These are phyloP conservation scores for Lasiosphaeria ovina DNA, from an alignment of 495 filamentous ascomycete genomes.

Conservation along the genomic window DNA sequence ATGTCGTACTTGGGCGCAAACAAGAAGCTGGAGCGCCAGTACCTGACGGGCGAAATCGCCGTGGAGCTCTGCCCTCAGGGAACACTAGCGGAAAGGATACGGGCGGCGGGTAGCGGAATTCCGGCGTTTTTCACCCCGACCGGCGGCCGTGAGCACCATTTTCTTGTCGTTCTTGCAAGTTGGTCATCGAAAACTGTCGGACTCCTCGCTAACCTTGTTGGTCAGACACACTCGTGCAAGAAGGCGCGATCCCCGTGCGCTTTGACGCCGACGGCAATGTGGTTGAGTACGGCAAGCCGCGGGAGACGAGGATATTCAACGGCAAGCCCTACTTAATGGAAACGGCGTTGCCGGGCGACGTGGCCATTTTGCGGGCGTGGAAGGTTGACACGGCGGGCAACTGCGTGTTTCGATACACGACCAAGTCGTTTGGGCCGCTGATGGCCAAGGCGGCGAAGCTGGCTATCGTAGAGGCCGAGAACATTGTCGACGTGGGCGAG, in stretches of 20 bases:
- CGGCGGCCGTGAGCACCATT: constrained; percentile 45
- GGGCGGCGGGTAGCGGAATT: constrained; percentile 64
- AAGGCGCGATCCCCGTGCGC: constrained; percentile 57
- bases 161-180: neutral
- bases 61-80: constrained; percentile 66
- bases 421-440: constrained; percentile 56
- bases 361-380: constrained; percentile 61
- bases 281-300: constrained; percentile 51
- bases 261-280: constrained; percentile 52
- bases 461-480: constrained; percentile 66
- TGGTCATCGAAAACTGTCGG: neutral
- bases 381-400: constrained; percentile 66
- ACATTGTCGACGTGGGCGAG: constrained; percentile 60
- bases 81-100: constrained; percentile 60
- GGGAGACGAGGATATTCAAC: constrained; percentile 59
- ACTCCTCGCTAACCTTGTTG: neutral
- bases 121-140: constrained; percentile 67
- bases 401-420: constrained; percentile 62
- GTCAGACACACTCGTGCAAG: constrained; percentile 57
- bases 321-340: constrained; percentile 62
- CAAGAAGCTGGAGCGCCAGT: constrained; percentile 62
- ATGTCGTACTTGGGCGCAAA: constrained; percentile 62
- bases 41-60: constrained; percentile 58
- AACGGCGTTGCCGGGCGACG: constrained; percentile 60
- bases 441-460: constrained; percentile 63